Conservation (phyloP, 495 filamentous ascomycete genomes). For the Penicillium canariense region DNA sequence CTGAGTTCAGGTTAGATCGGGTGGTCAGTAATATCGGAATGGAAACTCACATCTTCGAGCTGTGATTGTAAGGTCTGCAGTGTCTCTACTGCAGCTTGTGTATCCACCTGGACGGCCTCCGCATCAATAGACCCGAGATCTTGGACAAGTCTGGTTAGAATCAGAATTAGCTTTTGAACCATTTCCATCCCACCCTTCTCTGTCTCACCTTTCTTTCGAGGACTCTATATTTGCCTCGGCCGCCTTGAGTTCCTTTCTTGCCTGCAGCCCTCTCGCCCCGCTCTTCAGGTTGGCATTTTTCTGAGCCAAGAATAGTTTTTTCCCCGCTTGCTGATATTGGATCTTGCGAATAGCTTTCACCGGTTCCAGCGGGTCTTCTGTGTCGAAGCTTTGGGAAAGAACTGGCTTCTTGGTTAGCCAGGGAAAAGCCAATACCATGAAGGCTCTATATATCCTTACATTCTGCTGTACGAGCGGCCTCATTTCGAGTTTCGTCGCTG, state of each 20-base stretch:
- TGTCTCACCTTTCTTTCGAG: constrained; percentile 49
- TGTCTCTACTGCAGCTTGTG: constrained; percentile 59
- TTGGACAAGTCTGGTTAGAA: constrained; percentile 47
- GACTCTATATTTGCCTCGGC: constrained; percentile 61
- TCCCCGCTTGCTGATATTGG: constrained; percentile 55
- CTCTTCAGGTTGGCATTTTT: constrained; percentile 71
- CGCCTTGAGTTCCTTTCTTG: constrained; percentile 64
- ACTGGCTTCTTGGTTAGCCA: constrained; percentile 19
- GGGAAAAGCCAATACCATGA: background rate
- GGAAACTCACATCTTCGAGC: constrained; percentile 40
- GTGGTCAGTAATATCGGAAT: no score
- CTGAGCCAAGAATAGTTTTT: constrained; percentile 62
- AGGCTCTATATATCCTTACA: constrained; percentile 37
- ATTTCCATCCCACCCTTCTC: background rate
- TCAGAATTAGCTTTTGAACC: background rate
- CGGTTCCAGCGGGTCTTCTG: constrained; percentile 52
- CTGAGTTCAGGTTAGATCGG: constrained; percentile 22
- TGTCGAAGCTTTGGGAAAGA: constrained; percentile 45
- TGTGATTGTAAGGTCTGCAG: constrained; percentile 62
- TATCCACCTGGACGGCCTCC: constrained; percentile 56
- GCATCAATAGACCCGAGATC: constrained; percentile 52
- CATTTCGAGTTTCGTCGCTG: constrained; percentile 59
- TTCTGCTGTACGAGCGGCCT: constrained; percentile 55
- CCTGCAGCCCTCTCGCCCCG: constrained; percentile 68
- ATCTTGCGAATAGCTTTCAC: constrained; percentile 59